Evolutionary conservation across 495 filamentous ascomycete species (phyloP).

Genomic region (Polyplosphaeria fusca): DNA sequence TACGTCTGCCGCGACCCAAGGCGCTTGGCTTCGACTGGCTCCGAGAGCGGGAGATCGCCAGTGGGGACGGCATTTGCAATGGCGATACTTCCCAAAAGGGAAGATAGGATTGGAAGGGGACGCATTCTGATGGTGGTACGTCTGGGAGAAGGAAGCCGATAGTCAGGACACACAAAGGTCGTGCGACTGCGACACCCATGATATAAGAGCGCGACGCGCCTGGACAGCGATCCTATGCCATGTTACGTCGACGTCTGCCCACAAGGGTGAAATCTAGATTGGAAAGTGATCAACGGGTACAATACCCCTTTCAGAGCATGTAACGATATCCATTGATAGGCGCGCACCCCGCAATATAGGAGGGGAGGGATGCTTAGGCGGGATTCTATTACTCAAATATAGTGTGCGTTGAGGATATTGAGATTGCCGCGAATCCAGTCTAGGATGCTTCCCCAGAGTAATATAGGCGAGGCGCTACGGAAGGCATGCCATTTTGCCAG

Average conservation of each 20-base stretch:
- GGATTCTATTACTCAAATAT: background rate
- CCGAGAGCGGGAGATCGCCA: conserved; percentile 10
- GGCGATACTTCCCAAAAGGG: conserved; percentile 9
- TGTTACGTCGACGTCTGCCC: background rate
- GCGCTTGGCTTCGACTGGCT: conserved; percentile 11
- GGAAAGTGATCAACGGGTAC: conserved; percentile 1
- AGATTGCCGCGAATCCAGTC: background rate
- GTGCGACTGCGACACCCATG: too few relatives aligned
- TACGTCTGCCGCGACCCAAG: background rate
- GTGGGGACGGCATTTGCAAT: conserved; percentile 11
- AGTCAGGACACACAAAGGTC: background rate
- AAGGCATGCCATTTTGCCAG: background rate
- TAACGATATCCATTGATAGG: conserved; percentile 1
- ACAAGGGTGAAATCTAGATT: background rate
- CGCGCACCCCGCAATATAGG: background rate
- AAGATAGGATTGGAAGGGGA: background rate
- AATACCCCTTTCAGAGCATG: background rate
- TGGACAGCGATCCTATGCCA: background rate
- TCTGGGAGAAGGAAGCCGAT: background rate
- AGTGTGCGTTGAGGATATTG: background rate
- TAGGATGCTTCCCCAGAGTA: background rate
- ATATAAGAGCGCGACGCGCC: background rate
- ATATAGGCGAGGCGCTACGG: conserved; percentile 2
- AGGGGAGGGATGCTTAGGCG: background rate
- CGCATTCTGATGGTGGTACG: background rate